Conservation (phyloP, 768 basidiomycete species). For the Fibroporia radiculosa region DNA sequence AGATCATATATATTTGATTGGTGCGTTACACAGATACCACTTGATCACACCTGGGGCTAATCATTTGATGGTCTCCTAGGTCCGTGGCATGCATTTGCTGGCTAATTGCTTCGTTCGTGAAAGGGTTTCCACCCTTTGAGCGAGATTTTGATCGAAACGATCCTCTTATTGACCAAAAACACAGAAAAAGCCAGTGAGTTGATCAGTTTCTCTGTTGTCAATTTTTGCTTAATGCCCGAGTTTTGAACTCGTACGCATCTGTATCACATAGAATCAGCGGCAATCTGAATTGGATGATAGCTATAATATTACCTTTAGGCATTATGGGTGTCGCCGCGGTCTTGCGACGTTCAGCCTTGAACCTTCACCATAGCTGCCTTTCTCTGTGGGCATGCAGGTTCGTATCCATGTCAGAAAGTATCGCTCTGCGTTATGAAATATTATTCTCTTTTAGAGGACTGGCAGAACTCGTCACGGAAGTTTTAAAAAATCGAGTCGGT, state of each 20-base stretch:
- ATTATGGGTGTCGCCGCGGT: slow-evolving; percentile 31
- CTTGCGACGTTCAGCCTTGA: slow-evolving; percentile 36
- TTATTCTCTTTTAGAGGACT: slow-evolving; percentile 29
- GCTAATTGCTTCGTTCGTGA: slow-evolving; percentile 33
- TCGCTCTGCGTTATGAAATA: slow-evolving; percentile 8
- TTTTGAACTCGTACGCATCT: background rate
- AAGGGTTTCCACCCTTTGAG: slow-evolving; percentile 31
- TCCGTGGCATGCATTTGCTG: slow-evolving; percentile 30
- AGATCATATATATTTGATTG: slow-evolving; percentile 47
- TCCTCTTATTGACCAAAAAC: slow-evolving; percentile 43
- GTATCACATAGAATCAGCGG: slow-evolving; percentile 37
- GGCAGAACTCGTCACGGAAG: slow-evolving; percentile 39
- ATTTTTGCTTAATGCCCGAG: background rate
- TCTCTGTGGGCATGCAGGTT: slow-evolving; percentile 36
- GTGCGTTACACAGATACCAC: slow-evolving; percentile 22
- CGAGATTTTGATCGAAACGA: slow-evolving; percentile 44
- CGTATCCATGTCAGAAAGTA: slow-evolving; percentile 18
- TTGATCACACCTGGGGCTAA: slow-evolving; percentile 18
- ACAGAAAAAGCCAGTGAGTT: slow-evolving; percentile 40
- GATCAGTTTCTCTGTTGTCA: background rate
- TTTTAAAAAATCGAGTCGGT: slow-evolving; percentile 56
- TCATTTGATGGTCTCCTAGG: slow-evolving; percentile 17
- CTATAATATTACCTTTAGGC: slow-evolving; percentile 38
- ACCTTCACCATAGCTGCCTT: slow-evolving; percentile 53
- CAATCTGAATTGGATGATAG: slow-evolving; percentile 36